A percentile compares a stretch with the other conserved stretches of the same genome.
These are phyloP conservation scores for Hanseniaspora valbyensis DNA, from an alignment of 805 yeast genomes.

Conservation along the genomic window DNA sequence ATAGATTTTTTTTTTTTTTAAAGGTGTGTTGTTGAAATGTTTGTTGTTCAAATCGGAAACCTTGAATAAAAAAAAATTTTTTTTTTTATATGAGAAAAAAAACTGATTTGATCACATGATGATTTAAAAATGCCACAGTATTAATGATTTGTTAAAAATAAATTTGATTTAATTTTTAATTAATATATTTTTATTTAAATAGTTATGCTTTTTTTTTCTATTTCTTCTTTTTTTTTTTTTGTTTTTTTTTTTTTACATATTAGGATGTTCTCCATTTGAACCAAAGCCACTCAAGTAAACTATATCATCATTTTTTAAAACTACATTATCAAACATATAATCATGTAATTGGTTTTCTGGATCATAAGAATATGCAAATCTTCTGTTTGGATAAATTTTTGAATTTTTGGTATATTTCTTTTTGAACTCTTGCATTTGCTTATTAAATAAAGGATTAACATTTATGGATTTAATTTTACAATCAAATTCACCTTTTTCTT, in stretches of 20 bases:
- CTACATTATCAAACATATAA: slow-evolving; percentile 2
- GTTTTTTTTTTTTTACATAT: too few relatives aligned
- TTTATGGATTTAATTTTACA: slow-evolving; percentile 47
- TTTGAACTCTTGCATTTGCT: slow-evolving; percentile 14
- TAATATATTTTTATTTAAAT: too few relatives aligned
- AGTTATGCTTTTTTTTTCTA: too few relatives aligned
- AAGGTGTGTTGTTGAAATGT: neutral
- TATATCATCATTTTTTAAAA: neutral
- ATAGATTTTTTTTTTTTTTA: neutral
- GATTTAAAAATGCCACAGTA: neutral
- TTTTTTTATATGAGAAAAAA: too few relatives aligned
- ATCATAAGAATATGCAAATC: neutral
- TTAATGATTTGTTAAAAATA: neutral
- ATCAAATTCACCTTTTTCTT: slow-evolving; percentile 63
- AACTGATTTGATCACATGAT: too few relatives aligned
- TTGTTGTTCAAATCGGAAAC: neutral
- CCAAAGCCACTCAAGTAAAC: neutral
- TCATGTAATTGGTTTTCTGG: neutral
- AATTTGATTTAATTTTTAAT: neutral
- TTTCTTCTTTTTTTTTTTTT: too few relatives aligned
- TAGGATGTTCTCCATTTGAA: neutral
- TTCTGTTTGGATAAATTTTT: neutral
- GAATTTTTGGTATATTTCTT: slow-evolving; percentile 6
- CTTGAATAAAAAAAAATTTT: neutral
- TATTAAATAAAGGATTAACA: slow-evolving; percentile 43